Evolutionary conservation across 345 rosid species (phyloP), one percentile per base, ranked within the genome.

Genomic region (Boechera retrofracta): DNA sequence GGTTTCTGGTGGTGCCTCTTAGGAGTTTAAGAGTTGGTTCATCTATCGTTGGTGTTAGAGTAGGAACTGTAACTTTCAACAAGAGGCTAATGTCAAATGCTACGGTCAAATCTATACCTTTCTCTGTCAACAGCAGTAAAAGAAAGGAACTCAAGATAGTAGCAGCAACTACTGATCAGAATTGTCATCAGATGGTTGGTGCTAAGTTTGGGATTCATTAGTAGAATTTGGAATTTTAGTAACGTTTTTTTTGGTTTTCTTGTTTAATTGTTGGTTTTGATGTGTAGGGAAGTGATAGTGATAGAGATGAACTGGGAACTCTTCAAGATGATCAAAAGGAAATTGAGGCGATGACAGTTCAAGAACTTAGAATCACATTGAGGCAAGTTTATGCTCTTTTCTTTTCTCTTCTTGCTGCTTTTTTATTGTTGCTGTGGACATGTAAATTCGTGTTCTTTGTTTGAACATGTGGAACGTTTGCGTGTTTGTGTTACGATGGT

Each of bases 281-380:
- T 68, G 36, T 42, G 4, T 29, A 64, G 65, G 65, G 36, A 63
- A 73, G 61, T 77, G 69, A 39, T 59, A 45, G 16, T 63, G 64
- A 56, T 45, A 72, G 47, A 31, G 78, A 53, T 67, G 84, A 76
- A 32, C 70, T 83, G 77, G 81, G 73, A 61, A 56, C 47, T 69
- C 45, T 82, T 54, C 81, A 67, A 73, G 85, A 83, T 79, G 87
- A 82, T 79, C 80, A 66, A 3, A 71, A 67, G 18, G 84, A 80
- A 31, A 83, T 90, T 49, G 91, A 87, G 74, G 58, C 67, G 0
- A 85, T 94, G 96, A 91, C 97, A 0, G 87, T 87, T 86, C 93
- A 83, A 81, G 78, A 91, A 71, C 94, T 94, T 59, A 86, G 84
- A 81, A 60, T 87, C 42, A 59, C 75, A 24, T 73, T 91, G 81